Evolutionary conservation across 2,329 filamentous ascomycete genomes (phyloP).

Genomic region (Aspergillus transmontanensis): DNA sequence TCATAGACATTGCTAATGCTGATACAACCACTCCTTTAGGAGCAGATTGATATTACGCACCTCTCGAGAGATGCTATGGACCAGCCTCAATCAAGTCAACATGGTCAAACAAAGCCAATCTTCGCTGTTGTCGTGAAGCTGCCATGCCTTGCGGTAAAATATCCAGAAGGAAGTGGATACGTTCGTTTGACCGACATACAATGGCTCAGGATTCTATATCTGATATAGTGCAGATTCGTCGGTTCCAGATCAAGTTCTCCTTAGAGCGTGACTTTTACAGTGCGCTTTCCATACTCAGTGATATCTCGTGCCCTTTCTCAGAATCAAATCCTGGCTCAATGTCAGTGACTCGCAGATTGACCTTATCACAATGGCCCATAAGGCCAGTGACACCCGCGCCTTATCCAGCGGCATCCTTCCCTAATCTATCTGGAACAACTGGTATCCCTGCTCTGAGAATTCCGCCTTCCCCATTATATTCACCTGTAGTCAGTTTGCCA

Average conservation of each 20-base stretch:
- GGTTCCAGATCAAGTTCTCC: conserved; percentile 50
- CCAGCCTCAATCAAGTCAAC: conserved; percentile 20
- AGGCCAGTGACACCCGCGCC: conserved; percentile 14
- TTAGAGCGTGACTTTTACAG: conserved; percentile 44
- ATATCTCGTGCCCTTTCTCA: conserved; percentile 46
- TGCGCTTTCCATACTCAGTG: conserved; percentile 43
- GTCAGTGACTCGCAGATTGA: conserved; percentile 22
- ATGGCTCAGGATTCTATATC: neutral
- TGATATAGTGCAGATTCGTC: conserved; percentile 36
- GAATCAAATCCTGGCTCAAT: conserved; percentile 35
- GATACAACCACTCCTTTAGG: conserved; percentile 29
- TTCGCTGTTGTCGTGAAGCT: conserved; percentile 48
- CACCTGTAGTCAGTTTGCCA: neutral
- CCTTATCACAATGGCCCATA: conserved; percentile 32
- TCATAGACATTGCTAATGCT: conserved; percentile 2
- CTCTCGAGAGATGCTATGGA: conserved; percentile 30
- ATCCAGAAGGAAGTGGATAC: conserved; percentile 35
- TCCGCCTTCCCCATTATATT: neutral
- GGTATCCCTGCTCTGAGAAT: conserved; percentile 11
- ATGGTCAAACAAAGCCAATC: conserved; percentile 27
- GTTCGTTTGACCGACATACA: conserved; percentile 10
- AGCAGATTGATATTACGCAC: conserved; percentile 43
- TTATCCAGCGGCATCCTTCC: conserved; percentile 1
- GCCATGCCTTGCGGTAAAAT: conserved; percentile 51
- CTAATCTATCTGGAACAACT: neutral